Evolutionary conservation across 495 filamentous ascomycete genomes (phyloP), one percentile per base, ranked within the genome.

Genomic region (Mycothermus thermophilus): DNA sequence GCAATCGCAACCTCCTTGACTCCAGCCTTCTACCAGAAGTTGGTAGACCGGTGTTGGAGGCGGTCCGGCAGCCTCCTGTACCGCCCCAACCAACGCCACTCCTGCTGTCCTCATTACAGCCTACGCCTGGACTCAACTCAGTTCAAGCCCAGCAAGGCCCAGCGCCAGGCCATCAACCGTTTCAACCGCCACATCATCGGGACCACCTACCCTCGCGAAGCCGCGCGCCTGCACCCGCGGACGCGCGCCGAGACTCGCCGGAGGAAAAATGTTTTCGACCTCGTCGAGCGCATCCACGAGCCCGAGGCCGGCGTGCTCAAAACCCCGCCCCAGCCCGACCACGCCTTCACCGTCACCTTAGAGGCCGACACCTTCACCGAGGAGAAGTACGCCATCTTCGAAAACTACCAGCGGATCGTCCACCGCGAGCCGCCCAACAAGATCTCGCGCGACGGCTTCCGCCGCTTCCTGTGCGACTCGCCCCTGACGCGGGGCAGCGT

Each of bases 81-180:
- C 64, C 84, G 90, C 45, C 90, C 84, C 35, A 84, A 96, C 56
- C 72, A 78, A 47, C 69, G 60, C 29, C 60, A 75, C 36, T 82
- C 84, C 37, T 97, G 90, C 50, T 97, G 90, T 52, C 84, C 86
- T n/a, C 84, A 93, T 42, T 94, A 96, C 55, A 92, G 86, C 1
- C 76, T 96, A 43, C 77, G 90, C 34, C 67, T 95, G 30, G 77
- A 88, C 51, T 79, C 77, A 5, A 55, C 65, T 8, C 60, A 63
- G 24, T 90, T 82, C 58, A 72, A 74, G 45, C 59, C 88, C 28
- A 66, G 73, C 31, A 79, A 72, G 55, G 82, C 87, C 48, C 92
- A 96, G 46, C 70, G 92, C 25, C 82, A 90, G 50, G 74, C 83
- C 10, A 57, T 94, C 46, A 85, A 95, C 62, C 76, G 79, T 43